Percentiles rank a stretch among this genome's conserved stretches.
Evolutionary conservation across 306 rosid species (phyloP).

Genomic region (Mucuna pruriens): DNA sequence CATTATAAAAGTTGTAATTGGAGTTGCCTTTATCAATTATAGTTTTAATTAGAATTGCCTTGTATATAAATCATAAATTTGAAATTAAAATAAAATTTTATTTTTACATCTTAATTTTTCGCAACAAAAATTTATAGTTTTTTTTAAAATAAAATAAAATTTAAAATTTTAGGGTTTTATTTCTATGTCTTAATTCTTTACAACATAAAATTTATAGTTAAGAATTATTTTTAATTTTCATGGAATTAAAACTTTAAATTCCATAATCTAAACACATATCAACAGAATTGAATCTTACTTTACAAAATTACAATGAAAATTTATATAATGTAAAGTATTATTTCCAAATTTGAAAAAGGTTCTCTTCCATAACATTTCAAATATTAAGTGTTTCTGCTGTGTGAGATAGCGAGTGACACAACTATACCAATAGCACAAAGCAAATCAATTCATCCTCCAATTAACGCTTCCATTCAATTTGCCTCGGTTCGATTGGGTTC

Average conservation of each 20-base stretch:
- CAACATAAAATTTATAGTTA: too few species aligned
- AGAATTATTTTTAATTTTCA: too few species aligned
- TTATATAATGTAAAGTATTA: too few species aligned
- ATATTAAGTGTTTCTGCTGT: constrained; percentile 44
- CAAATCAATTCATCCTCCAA: neutral
- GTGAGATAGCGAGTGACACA: constrained; percentile 51
- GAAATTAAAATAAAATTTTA: neutral
- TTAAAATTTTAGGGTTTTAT: too few species aligned
- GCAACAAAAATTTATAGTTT: neutral
- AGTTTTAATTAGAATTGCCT: too few species aligned
- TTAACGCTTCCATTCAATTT: constrained; percentile 36
- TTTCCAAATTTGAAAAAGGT: neutral
- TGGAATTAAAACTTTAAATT: too few species aligned
- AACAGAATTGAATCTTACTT: neutral
- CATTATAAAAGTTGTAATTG: too few species aligned
- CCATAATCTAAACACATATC: neutral
- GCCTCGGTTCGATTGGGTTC: constrained; percentile 50
- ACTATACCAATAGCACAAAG: constrained; percentile 35
- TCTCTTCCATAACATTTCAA: too few species aligned
- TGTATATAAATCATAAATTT: neutral
- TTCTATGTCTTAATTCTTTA: too few species aligned
- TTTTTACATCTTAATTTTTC: neutral
- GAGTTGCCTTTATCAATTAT: too few species aligned
- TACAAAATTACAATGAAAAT: too few species aligned
- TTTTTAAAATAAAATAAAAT: too few species aligned